A percentile compares a stretch with the other conserved stretches of the same genome.
Evolutionary conservation across 257 asterid species (phyloP).

Genomic region (Solanum gandarillasii): DNA sequence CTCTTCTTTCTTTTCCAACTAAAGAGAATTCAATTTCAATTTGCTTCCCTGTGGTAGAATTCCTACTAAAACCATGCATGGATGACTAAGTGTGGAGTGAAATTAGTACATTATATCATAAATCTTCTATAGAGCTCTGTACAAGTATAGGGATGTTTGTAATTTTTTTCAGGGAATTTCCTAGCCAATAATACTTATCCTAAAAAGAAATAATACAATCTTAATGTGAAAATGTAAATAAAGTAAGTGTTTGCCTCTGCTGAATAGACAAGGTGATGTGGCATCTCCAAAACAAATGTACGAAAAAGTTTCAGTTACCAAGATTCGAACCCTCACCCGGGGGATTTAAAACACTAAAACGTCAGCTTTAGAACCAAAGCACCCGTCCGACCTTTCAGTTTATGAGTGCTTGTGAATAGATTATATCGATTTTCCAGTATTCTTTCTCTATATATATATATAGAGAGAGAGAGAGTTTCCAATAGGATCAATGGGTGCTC

Average conservation of each 20-base stretch:
- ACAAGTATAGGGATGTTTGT: neutral
- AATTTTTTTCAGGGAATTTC: neutral
- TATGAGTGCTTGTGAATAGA: neutral
- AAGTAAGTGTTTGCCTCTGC: neutral
- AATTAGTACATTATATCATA: neutral
- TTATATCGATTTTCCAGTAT: neutral
- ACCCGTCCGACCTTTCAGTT: neutral
- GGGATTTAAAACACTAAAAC: neutral
- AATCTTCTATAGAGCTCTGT: neutral
- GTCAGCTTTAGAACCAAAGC: neutral
- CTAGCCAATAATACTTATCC: neutral
- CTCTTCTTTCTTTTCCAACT: neutral
- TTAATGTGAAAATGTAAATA: neutral
- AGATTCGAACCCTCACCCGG: neutral
- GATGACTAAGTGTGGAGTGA: neutral
- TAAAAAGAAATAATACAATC: neutral
- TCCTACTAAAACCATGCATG: neutral
- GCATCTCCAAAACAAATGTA: neutral
- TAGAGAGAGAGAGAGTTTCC: neutral
- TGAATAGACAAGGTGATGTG: neutral
- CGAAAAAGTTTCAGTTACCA: neutral
- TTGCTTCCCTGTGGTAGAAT: neutral
- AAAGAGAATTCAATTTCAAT: neutral
- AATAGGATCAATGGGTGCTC: neutral
- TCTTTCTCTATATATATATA: rapidly evolving